Evolutionary conservation across 2,329 filamentous ascomycete genomes (phyloP), one percentile per base, ranked within the genome.

Genomic region (Colletotrichum sp.): DNA sequence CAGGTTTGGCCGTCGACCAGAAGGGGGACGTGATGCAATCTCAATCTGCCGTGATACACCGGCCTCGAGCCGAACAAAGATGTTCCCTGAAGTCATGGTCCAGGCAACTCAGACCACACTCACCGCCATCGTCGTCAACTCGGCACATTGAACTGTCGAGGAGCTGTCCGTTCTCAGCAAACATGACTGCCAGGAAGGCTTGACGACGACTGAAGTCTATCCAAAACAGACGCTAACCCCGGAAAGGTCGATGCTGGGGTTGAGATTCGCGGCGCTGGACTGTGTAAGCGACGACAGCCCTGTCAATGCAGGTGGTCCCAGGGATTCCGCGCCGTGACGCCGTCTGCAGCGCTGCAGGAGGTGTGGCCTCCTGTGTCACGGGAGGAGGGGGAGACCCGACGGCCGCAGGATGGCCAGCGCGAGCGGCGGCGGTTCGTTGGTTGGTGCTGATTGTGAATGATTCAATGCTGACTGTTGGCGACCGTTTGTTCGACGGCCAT

Each of bases 181-280:
- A 21, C 9, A 59, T 12, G 8, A 36, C 34, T 58, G 63, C 26
- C 48, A 21, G 61, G 61, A 24, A 55, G 61, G 16, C 52, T 61
- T 62, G 68, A 64, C 61, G 59, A 61, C n/a, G 34, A 48, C 18
- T 21, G 30, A 65, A 61, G 66, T 71, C 48, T 71, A 65, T 65
- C 28, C 62, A 62, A 74, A 66, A 71, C 67, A 71, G 30, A 38
- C 24, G 68, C 58, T 70, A 74, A 65, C 48, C 61, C 32, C 21
- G 30, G 55, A 63, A 32, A 36, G 68, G 28, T 24, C 13, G 43
- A 36, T 12, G 66, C 32, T 16, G 21, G 58, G 67, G 36, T 65
- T 26, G 26, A 32, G 68, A 74, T 61, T 67, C 55, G 62, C 55
- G 68, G 55, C 30, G 67, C 61, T 21, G 58, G 26, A 66, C 36